Conservation (phyloP, 2,329 filamentous ascomycete species). For the Delphinella strobiligena region DNA sequence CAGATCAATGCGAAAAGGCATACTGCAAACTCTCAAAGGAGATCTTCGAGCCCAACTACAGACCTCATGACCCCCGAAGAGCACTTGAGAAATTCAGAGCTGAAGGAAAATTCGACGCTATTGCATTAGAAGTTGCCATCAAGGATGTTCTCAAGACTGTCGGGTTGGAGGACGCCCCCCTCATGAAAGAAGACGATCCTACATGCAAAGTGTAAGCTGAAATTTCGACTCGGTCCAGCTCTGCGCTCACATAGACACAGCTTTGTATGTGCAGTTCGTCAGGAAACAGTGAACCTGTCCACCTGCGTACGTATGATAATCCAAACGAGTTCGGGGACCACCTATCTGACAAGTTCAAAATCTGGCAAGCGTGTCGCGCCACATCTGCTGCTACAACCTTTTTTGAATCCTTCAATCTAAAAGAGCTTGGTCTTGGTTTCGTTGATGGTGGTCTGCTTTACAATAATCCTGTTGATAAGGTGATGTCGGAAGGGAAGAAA, state of each 20-base stretch:
- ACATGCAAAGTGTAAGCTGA: neutral
- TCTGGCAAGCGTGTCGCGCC: conserved; percentile 18
- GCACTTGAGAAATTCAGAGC: neutral
- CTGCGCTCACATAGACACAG: neutral
- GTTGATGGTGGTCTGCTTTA: conserved; percentile 31
- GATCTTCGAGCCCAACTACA: neutral
- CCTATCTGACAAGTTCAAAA: conserved; percentile 12
- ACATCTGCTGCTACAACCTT: conserved; percentile 21
- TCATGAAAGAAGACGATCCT: neutral
- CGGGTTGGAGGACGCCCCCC: neutral
- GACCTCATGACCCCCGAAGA: neutral
- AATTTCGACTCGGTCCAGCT: neutral
- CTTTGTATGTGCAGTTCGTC: neutral
- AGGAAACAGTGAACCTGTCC: neutral
- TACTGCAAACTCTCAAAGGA: neutral
- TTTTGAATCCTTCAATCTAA: conserved; percentile 26
- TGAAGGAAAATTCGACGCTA: neutral
- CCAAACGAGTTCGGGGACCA: neutral
- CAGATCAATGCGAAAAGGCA: neutral
- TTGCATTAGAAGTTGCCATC: neutral
- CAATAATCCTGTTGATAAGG: conserved; percentile 35
- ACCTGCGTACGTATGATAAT: neutral
- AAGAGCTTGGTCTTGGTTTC: conserved; percentile 19
- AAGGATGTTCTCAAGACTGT: neutral
- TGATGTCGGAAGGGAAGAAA: conserved; percentile 27